These are phyloP conservation scores for Luffa acutangula DNA, from an alignment of 306 rosid genomes.

Conservation along the genomic window DNA sequence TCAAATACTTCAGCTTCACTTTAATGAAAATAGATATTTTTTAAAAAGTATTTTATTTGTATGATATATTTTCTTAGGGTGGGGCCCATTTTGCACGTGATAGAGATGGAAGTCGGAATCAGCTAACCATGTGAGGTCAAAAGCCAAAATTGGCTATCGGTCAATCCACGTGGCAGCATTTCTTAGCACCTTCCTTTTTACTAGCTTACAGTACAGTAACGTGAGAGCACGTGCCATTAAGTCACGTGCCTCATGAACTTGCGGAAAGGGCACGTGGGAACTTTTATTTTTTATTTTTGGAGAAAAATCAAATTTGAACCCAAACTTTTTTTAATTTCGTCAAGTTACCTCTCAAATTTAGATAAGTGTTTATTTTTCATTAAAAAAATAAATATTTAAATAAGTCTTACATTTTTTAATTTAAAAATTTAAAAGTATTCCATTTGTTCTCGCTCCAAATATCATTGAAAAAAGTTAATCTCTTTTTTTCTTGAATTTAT, in stretches of 20 bases:
- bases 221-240: background rate
- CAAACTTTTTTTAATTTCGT: no score
- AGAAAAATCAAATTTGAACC: no score
- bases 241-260: background rate
- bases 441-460: no score
- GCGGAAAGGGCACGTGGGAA: background rate
- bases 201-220: background rate
- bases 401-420: no score
- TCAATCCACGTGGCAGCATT: background rate
- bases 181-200: background rate
- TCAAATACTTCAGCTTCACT: background rate
- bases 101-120: background rate
- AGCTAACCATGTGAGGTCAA: background rate
- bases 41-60: background rate
- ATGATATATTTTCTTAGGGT: background rate
- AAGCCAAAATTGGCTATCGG: background rate
- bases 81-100: constrained; percentile 2
- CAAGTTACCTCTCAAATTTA: no score
- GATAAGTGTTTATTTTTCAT: no score
- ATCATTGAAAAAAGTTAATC: no score
- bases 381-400: no score
- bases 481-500: no score
- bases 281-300: no score
- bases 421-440: no score
- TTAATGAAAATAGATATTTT: background rate